Evolutionary conservation across 73 alveolate species (phyloP).

Genomic region (Paramecium octaurelia): DNA sequence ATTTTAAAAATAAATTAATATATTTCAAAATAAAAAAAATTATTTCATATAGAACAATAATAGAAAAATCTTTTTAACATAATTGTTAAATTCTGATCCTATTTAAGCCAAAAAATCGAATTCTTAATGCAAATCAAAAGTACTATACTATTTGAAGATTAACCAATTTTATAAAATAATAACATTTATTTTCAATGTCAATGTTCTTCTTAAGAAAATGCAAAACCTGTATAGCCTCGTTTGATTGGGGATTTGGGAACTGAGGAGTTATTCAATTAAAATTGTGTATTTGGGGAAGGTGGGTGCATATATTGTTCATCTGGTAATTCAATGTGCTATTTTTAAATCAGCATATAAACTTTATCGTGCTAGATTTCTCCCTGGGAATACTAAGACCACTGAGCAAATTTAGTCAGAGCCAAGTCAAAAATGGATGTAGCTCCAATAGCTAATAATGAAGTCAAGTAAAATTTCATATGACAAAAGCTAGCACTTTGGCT

Average conservation of each 20-base stretch:
- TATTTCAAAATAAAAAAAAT: too few relatives aligned
- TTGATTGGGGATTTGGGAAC: background rate
- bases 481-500: background rate
- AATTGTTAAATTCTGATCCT: too few relatives aligned
- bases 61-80: too few relatives aligned
- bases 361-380: background rate
- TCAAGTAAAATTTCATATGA: constrained; percentile 1
- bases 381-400: background rate
- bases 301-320: background rate
- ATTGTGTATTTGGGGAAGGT: background rate
- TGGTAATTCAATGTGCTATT: constrained; percentile 33
- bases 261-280: background rate
- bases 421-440: background rate
- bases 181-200: background rate
- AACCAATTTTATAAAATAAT: background rate
- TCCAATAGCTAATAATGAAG: background rate
- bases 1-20: too few relatives aligned
- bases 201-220: constrained; percentile 16
- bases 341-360: background rate
- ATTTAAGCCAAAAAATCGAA: too few relatives aligned
- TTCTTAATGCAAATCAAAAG: too few relatives aligned
- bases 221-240: constrained; percentile 10
- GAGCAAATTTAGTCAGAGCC: background rate
- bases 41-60: too few relatives aligned
- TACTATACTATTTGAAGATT: too few relatives aligned